These are phyloP conservation scores for Sordariomycetes sp. DNA, from an alignment of 2,329 filamentous ascomycete species.

Conservation along the genomic window DNA sequence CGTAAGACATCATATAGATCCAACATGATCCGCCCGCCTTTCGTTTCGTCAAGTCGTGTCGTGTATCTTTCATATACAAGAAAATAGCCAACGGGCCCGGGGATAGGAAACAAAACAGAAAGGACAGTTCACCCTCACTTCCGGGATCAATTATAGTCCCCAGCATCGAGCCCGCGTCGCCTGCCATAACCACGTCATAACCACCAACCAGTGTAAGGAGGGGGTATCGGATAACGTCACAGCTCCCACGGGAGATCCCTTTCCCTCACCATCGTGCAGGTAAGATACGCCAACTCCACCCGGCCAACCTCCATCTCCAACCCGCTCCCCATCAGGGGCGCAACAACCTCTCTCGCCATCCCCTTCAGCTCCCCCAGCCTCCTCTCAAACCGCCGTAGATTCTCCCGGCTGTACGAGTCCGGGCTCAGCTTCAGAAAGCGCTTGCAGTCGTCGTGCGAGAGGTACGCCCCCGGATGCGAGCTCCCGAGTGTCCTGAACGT, in stretches of 20 bases:
- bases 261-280: constrained; percentile 36
- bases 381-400: constrained; percentile 73
- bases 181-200: neutral
- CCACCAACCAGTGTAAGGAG: constrained; percentile 8
- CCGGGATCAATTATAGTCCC: no score
- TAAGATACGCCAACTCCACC: constrained; percentile 35
- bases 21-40: neutral
- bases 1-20: neutral
- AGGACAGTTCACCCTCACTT: neutral
- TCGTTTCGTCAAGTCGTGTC: neutral
- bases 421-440: constrained; percentile 76
- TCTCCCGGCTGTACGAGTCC: constrained; percentile 79
- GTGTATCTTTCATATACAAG: neutral
- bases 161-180: neutral
- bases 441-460: constrained; percentile 81
- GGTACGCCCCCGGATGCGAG: constrained; percentile 48
- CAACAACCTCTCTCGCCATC: constrained; percentile 71
- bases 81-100: neutral
- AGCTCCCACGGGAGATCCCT: constrained; percentile 40
- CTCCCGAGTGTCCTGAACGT: constrained; percentile 70
- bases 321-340: constrained; percentile 75
- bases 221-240: constrained; percentile 7
- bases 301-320: constrained; percentile 63
- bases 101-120: constrained; percentile 1
- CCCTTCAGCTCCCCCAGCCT: constrained; percentile 81